phyloP scores from a whole-genome alignment of 305 asterid species.

The Plantago rigida region DNA sequence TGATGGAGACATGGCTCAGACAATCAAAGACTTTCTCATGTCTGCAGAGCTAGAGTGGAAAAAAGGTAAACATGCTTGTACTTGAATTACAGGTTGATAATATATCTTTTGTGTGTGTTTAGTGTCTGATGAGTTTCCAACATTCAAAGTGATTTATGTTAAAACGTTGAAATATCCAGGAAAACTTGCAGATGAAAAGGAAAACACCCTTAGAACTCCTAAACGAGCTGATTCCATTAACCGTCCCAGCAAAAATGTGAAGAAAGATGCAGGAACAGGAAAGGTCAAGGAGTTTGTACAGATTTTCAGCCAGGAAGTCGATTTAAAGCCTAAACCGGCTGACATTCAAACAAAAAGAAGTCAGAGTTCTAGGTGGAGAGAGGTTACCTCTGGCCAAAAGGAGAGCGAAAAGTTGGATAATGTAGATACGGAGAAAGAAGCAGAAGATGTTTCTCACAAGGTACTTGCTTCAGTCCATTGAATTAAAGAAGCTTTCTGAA shows the following conservation, averaged over 20 bases:
- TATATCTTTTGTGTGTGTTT: background rate
- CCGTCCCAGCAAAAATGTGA: slow-evolving; percentile 26
- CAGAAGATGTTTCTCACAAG: slow-evolving; percentile 27
- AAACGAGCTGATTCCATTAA: slow-evolving; percentile 22
- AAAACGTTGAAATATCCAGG: slow-evolving; percentile 26
- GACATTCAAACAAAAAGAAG: slow-evolving; percentile 28
- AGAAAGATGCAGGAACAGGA: slow-evolving; percentile 29
- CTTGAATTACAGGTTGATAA: too few species aligned
- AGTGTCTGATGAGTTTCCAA: background rate
- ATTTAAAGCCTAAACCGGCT: slow-evolving; percentile 27
- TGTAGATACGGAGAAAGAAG: slow-evolving; percentile 33
- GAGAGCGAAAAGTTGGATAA: slow-evolving; percentile 30
- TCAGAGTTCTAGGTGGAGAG: slow-evolving; percentile 41
- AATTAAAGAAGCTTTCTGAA: background rate
- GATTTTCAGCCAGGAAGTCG: slow-evolving; percentile 56
- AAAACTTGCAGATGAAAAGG: slow-evolving; percentile 29
- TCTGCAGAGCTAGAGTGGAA: slow-evolving; percentile 26
- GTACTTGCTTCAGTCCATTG: slow-evolving; percentile 28
- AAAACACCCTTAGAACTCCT: slow-evolving; percentile 24
- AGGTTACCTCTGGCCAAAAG: slow-evolving; percentile 20
- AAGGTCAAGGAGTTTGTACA: slow-evolving; percentile 66
- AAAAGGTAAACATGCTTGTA: slow-evolving; percentile 36
- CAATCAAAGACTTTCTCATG: slow-evolving; percentile 27
- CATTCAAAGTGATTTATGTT: too few species aligned
- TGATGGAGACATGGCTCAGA: slow-evolving; percentile 20